phyloP scores from a whole-genome alignment of 148 eudicot genomes.

The Hydrangea macrophylla region DNA sequence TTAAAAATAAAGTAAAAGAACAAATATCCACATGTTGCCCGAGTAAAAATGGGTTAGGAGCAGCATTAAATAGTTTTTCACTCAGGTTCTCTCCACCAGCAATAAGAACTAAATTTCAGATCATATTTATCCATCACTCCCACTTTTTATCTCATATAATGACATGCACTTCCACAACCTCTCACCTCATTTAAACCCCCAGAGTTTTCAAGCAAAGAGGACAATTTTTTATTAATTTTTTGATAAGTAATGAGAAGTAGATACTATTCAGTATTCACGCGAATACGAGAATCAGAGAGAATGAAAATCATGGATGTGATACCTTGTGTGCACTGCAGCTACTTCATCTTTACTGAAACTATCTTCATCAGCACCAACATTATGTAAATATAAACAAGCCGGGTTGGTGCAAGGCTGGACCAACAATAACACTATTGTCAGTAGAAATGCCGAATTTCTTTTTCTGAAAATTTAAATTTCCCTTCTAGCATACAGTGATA shows the following conservation, averaged over 20 bases:
- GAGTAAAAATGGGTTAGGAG: neutral
- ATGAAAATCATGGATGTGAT: constrained; percentile 9
- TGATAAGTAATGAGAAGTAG: too few species aligned
- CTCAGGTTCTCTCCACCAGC: neutral
- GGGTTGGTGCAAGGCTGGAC: constrained; percentile 55
- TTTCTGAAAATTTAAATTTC: neutral
- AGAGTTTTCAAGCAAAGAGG: constrained; percentile 7
- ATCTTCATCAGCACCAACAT: constrained; percentile 57
- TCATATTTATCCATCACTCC: neutral
- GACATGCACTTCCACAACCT: neutral
- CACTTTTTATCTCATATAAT: constrained; percentile 1
- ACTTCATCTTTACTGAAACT: constrained; percentile 64
- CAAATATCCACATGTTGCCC: neutral
- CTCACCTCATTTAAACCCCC: neutral
- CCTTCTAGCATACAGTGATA: neutral
- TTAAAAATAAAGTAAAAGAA: too few species aligned
- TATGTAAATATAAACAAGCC: constrained; percentile 55
- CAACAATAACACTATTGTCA: constrained; percentile 13
- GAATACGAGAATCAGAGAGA: neutral
- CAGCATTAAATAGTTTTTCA: neutral
- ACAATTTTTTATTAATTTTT: too few species aligned
- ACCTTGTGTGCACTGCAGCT: constrained; percentile 66
- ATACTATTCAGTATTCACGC: too few species aligned
- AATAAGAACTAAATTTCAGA: constrained; percentile 1
- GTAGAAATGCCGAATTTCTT: neutral